phyloP scores from a whole-genome alignment of 2,329 filamentous ascomycete species.

The Colletotrichum orchidophilum region DNA sequence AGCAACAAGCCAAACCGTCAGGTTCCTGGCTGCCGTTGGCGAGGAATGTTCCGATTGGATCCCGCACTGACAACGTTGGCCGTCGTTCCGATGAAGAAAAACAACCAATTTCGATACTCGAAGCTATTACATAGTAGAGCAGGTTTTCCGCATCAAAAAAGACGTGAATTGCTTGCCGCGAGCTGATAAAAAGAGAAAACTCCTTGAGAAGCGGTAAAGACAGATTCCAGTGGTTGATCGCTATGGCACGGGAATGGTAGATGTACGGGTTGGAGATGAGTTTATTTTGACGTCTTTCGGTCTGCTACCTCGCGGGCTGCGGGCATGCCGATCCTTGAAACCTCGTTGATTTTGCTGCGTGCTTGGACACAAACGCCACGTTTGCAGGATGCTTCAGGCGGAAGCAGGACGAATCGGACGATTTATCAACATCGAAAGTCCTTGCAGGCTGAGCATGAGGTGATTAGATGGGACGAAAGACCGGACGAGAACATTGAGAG shows the following conservation, averaged over 20 bases:
- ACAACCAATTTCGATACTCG: not conserved
- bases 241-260: no score
- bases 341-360: no score
- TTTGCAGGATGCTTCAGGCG: not conserved
- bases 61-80: not conserved
- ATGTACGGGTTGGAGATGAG: not conserved
- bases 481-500: not conserved
- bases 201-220: no score
- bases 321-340: no score
- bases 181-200: not conserved
- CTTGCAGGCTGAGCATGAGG: not conserved
- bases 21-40: not conserved
- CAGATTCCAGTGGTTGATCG: no score
- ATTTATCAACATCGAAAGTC: not conserved
- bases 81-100: not conserved
- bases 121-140: not conserved
- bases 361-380: not conserved
- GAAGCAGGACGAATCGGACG: not conserved
- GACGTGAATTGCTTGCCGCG: not conserved
- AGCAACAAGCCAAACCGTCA: not conserved
- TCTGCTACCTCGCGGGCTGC: not conserved
- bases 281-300: slow-evolving; percentile 3
- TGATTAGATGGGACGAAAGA: not conserved
- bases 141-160: not conserved
- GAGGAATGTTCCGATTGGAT: slow-evolving; percentile 14